Evolutionary conservation across 345 rosid species (phyloP), one percentile per base, ranked within the genome.

Genomic region (Melastoma malabathricum): DNA sequence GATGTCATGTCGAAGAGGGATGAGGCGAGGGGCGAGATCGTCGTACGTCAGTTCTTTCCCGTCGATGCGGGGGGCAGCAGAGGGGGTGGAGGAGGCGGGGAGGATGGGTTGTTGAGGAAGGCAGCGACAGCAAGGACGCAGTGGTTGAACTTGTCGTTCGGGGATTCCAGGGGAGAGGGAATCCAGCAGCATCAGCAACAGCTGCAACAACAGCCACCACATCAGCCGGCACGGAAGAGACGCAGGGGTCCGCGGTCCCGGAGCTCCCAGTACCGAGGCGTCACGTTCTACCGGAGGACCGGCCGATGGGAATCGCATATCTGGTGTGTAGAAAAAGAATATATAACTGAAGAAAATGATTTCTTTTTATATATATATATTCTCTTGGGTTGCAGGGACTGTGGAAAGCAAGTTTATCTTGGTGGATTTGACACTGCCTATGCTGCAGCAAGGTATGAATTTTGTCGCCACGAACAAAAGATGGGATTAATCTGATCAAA

Each of bases 221-320:
- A 31, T 31, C 38, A 34, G 41, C 41, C 41, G 46, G 60, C 59
- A 27, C 68, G 60, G 66, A 84, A 76, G 72, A 78, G 95, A 57
- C 68, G 99, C 59, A 75, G 99, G 52, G 99, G 99, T 1, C 99
- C 99, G 13, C 69, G 97, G 69, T 93, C 99, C 0, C 63, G 86
- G 19, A 93, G 99, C 81, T 93, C 97, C 12, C 97, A 93, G 62
- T 93, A 83, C 62, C 75, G 99, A 16, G 99, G 99, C 5, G 97
- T 88, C 57, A 93, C 99, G 46, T 93, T 88, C 75, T 93, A 93
- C 70, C 76, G 97, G 53, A 59, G 99, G 57, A 93, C 99, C 18
- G 96, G 99, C 51, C 74, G 99, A 44, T 93, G 99, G 99, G 99
- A 93, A 51, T 93, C 99, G 5, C 99, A 93, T 67, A 93, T 93